phyloP scores from a whole-genome alignment of 1,284 basidiomycete genomes.

The Fomitopsis palustris region DNA sequence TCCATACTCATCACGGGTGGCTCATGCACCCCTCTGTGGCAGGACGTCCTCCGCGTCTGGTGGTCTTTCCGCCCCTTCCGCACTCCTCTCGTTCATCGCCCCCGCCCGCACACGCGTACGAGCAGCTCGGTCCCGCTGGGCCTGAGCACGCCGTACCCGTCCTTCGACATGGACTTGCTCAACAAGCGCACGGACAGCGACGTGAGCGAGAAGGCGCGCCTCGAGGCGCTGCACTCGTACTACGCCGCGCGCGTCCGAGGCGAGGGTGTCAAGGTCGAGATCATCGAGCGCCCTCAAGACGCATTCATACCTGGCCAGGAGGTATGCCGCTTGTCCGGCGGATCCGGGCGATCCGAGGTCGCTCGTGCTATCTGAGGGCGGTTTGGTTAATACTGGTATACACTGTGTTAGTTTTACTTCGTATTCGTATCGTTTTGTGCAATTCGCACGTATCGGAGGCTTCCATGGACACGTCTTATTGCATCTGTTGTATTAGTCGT shows the following conservation, averaged over 20 bases:
- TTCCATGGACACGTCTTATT: background rate
- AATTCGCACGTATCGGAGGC: background rate
- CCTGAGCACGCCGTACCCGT: slow-evolving; percentile 5
- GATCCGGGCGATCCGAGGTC: background rate
- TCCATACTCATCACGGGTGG: background rate
- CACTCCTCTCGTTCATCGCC: background rate
- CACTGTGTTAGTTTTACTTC: background rate
- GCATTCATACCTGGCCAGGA: slow-evolving; percentile 13
- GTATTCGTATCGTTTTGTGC: background rate
- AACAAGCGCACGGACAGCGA: slow-evolving; percentile 16
- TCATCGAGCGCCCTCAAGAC: slow-evolving; percentile 21
- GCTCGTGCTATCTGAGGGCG: background rate
- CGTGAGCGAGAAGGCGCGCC: slow-evolving; percentile 17
- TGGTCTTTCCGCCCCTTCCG: background rate
- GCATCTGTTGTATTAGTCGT: background rate
- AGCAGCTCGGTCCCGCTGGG: background rate
- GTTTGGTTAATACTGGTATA: slow-evolving; percentile 16
- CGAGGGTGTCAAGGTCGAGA: slow-evolving; percentile 14
- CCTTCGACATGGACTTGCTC: slow-evolving; percentile 14
- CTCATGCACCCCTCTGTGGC: background rate
- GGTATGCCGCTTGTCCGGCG: slow-evolving; percentile 5
- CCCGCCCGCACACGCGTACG: background rate
- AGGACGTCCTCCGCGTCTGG: slow-evolving; percentile 25
- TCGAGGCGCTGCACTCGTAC: slow-evolving; percentile 19
- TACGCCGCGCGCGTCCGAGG: slow-evolving; percentile 15